Evolutionary conservation across 495 filamentous ascomycete species (phyloP), one percentile per base, ranked within the genome.

Genomic region (Penicillium diatomitis): DNA sequence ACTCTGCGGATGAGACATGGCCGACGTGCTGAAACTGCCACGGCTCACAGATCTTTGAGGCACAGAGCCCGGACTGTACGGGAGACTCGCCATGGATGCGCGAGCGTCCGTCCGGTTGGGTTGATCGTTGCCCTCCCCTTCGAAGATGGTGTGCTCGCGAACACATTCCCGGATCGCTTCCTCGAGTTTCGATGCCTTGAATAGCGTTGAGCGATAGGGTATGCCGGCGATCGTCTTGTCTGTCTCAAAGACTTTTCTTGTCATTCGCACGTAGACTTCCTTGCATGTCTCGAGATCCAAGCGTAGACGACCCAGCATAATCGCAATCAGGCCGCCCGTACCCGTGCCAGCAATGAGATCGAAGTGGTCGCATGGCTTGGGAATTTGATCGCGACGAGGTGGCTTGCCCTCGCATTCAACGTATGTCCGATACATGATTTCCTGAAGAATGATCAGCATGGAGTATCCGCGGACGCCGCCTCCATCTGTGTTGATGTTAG

Each of bases 321-420:
- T 77, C 12, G 92, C 94, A 52, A 98, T 96, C 47, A 98, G 70
- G 3, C 92, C 92, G 55, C 92, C 92, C 1, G 92, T 98, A 46
- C 91, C 91, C 37, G 89, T 96, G 33, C 92, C 92, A 49, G 83
- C 84, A 52, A 98, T 98, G 47, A 98, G 75, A 68, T 98, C 92
- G 70, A 98, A 98, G 65, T 97, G 88, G 52, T 98, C 94, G 81
- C 89, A 95, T 52, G 92, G 92, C 57, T 95, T 96, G 29, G 94
- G 92, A 27, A 97, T 91, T 57, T 96, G 82, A 55, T 88, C 80
- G 60, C 87, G 81, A 46, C 82, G 81, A 44, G 90, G 89, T 10
- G 90, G 87, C 54, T 83, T 78, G 30, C 88, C 88, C 68, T 94
- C 84, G 50, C 64, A 71, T 69, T 92, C 87, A 62, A 92, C 87